phyloP scores from a whole-genome alignment of 2,329 filamentous ascomycete species.

The Penicillium italicum region DNA sequence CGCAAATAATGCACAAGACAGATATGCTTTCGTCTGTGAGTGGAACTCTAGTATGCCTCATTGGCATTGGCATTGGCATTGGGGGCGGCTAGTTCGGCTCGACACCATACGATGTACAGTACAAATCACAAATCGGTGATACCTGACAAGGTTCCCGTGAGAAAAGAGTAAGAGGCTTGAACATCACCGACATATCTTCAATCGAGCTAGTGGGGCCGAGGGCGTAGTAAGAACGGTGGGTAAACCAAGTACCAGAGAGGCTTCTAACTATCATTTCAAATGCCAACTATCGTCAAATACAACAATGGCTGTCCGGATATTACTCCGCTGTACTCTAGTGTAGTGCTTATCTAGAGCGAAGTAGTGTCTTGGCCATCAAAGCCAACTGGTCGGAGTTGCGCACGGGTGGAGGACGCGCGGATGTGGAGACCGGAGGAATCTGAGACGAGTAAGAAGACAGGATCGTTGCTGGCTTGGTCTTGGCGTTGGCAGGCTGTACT shows the following conservation, averaged over 20 bases:
- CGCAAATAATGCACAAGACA: background rate
- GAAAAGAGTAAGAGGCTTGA: background rate
- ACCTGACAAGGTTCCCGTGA: background rate
- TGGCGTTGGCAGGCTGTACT: constrained; percentile 11
- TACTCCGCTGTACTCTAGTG: background rate
- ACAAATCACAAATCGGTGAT: background rate
- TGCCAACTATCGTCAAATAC: background rate
- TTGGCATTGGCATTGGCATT: background rate
- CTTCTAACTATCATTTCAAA: background rate
- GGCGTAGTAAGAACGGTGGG: background rate
- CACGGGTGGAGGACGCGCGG: constrained; percentile 18
- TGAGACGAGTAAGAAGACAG: constrained; percentile 12
- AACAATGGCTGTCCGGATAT: background rate
- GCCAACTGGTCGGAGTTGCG: background rate
- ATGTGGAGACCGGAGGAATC: constrained; percentile 17
- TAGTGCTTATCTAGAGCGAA: background rate
- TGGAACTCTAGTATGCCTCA: background rate
- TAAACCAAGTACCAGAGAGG: background rate
- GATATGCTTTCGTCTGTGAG: background rate
- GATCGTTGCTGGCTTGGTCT: constrained; percentile 3
- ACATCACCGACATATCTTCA: background rate
- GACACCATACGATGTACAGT: background rate
- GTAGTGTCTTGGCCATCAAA: constrained; percentile 1
- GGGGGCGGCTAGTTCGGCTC: background rate
- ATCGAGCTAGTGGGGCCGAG: background rate